phyloP scores from a whole-genome alignment of 208 protist species.

The Trypanosoma scelopori region DNA sequence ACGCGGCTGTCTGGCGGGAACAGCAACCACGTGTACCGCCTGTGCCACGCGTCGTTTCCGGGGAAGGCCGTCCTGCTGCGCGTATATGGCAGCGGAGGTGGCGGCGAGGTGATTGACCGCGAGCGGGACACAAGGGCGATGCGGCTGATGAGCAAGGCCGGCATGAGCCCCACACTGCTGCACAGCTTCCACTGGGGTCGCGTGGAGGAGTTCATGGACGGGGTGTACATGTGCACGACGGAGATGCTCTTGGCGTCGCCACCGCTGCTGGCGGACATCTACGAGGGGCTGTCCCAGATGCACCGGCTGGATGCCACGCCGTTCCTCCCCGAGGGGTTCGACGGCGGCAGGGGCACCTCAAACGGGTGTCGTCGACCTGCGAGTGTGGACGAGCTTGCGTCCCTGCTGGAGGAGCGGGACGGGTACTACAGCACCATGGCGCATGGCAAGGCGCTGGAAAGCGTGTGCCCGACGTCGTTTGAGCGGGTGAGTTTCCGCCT shows the following conservation, averaged over 20 bases:
- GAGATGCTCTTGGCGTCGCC: constrained; percentile 69
- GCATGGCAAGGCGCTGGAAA: constrained; percentile 67
- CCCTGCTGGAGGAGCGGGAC: constrained; percentile 24
- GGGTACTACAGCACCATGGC: constrained; percentile 40
- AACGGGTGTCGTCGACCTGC: neutral
- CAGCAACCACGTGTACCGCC: constrained; percentile 86
- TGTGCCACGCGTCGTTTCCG: constrained; percentile 56
- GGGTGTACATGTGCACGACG: constrained; percentile 68
- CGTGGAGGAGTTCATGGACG: constrained; percentile 85
- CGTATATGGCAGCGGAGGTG: constrained; percentile 68
- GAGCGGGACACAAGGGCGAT: constrained; percentile 70
- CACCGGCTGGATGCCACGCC: constrained; percentile 48
- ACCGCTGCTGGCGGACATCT: constrained; percentile 62
- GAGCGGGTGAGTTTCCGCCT: constrained; percentile 75
- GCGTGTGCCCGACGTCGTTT: constrained; percentile 70
- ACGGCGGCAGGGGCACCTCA: constrained; percentile 34
- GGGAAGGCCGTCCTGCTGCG: constrained; percentile 65
- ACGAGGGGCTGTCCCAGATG: constrained; percentile 48
- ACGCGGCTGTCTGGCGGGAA: constrained; percentile 80
- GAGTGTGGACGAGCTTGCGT: constrained; percentile 14
- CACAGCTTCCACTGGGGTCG: constrained; percentile 83
- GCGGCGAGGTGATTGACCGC: constrained; percentile 78
- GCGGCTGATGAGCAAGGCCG: constrained; percentile 71
- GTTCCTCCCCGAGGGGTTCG: constrained; percentile 67
- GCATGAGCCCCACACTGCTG: constrained; percentile 68